Evolutionary conservation across 73 alveolate genomes (phyloP), one percentile per base, ranked within the genome.

Genomic region (Symbiodinium pilosum): DNA sequence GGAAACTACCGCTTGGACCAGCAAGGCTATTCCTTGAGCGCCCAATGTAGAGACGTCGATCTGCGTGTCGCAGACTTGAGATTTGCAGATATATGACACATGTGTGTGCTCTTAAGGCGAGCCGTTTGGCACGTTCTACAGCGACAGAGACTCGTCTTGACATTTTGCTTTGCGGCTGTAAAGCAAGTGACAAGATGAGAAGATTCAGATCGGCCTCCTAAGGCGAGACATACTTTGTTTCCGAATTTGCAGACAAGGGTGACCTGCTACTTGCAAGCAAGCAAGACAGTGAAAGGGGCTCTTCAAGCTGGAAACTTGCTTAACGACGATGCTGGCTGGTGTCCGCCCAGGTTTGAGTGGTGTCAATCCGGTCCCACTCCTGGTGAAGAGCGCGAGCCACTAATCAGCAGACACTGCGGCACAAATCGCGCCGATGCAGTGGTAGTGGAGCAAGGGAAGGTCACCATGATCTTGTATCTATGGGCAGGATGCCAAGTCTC

Each of bases 201-300:
- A 30, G 26, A 54, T 9, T 26, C 32, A 30, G 7, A 26, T 54
- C 73, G 28, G 39, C 84, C n/a, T 18, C 2, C 30, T 24, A 26
- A 89, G 95, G 95, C 20, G 95, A 89, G 95, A 89, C 95, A 39
- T 89, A 64, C 26, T 89, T 89, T 38, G 95, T 89, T 38, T 89
- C 95, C 21, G 44, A 39, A 36, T 68, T 59, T 20, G 95, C 95
- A 2, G 87, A 59, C 71, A 59, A 68, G n/a, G 95, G 95, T 30
- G 95, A 89, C 34, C 75, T 89, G 95, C 52, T 30, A 5, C 95
- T 28, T n/a, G 75, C 69, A 69, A 14, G 87, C 95, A 89, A 21
- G 30, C 36, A 1, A n/a, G 26, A 75, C 2, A 75, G 9, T 12
- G 36, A 24, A 6, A 6, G 59, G 14, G 14, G 59, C 14, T 47